Conservation (phyloP, 257 asterid species). For the Salvia splendens region DNA sequence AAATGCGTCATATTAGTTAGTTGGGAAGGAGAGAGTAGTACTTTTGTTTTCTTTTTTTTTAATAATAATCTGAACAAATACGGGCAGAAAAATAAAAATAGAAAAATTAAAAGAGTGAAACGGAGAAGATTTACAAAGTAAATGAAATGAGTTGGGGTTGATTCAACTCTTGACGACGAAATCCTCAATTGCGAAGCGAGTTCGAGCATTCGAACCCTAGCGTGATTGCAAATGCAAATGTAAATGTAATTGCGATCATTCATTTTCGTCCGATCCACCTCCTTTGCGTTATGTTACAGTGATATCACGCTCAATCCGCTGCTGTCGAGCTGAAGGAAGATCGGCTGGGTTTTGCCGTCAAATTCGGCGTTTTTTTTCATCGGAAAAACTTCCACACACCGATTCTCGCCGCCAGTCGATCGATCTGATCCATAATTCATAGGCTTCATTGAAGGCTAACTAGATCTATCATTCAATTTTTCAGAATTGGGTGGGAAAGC, state of each 20-base stretch:
- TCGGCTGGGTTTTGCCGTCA: background rate
- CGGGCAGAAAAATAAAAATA: too few relatives aligned
- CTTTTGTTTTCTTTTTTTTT: too few relatives aligned
- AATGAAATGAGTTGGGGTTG: background rate
- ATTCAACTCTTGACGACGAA: slow-evolving; percentile 12
- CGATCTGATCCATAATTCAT: background rate
- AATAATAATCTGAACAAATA: too few relatives aligned
- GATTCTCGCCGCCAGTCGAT: background rate
- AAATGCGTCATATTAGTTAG: too few relatives aligned
- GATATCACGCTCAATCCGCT: background rate
- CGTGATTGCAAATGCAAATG: background rate
- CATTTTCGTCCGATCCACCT: background rate
- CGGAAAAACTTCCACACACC: background rate
- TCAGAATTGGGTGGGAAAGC: slow-evolving; percentile 6
- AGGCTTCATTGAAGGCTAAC: slow-evolving; percentile 18
- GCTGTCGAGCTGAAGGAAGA: slow-evolving; percentile 7
- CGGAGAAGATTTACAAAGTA: background rate
- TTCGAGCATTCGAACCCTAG: slow-evolving; percentile 14
- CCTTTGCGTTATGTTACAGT: too few relatives aligned
- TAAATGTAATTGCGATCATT: background rate
- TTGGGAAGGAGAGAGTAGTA: too few relatives aligned
- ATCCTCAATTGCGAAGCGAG: slow-evolving; percentile 15
- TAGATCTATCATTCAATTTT: slow-evolving; percentile 21
- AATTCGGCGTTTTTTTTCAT: background rate
- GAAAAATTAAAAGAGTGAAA: too few relatives aligned